Evolutionary conservation across 192 early-diverging fungal species (phyloP).

Genomic region (Kickxella alabastrina): DNA sequence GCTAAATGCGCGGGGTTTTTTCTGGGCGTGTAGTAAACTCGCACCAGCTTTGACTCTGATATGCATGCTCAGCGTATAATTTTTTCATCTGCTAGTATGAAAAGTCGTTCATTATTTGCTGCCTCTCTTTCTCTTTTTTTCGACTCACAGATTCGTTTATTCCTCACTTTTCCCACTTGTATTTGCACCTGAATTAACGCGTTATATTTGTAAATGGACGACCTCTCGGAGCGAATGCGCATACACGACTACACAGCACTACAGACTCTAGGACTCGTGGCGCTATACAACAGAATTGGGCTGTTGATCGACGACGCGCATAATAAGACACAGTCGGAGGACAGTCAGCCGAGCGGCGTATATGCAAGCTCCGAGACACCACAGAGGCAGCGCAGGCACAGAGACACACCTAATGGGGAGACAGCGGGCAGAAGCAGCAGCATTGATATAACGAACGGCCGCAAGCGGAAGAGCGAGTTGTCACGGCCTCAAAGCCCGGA

Average conservation of each 20-base stretch:
- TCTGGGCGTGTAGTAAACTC: no score
- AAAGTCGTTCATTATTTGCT: no score
- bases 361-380: constrained; percentile 14
- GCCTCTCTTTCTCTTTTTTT: no score
- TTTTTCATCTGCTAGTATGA: no score
- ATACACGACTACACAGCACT: constrained; percentile 40
- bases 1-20: no score
- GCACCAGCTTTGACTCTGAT: no score
- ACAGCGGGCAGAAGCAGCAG: background rate
- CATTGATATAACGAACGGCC: background rate
- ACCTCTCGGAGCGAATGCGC: constrained; percentile 23
- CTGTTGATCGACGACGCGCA: constrained; percentile 23
- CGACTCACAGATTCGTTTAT: no score
- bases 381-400: background rate
- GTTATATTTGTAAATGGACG: no score
- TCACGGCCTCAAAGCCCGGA: constrained; percentile 27
- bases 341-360: background rate
- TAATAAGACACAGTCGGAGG: background rate
- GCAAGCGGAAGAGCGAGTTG: constrained; percentile 24
- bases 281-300: constrained; percentile 32
- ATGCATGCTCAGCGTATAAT: no score
- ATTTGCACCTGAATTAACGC: no score
- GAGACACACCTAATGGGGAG: background rate
- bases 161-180: no score
- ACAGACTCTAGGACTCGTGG: constrained; percentile 34